These are phyloP conservation scores for Taphrina pruni DNA, from an alignment of 1,139 yeast genomes.

Conservation along the genomic window DNA sequence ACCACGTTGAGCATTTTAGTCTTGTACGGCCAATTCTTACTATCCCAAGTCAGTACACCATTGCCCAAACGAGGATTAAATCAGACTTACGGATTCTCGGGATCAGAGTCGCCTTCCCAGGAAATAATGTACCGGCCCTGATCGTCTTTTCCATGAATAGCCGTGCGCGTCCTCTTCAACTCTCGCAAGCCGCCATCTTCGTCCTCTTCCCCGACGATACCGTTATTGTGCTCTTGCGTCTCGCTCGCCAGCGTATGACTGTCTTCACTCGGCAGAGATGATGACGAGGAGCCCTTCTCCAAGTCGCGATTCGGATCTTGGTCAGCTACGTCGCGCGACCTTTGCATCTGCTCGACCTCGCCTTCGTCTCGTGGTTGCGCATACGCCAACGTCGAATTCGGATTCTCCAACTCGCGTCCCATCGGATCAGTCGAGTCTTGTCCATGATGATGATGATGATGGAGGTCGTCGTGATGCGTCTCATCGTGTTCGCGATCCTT, in stretches of 20 bases:
- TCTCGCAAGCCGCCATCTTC: background rate
- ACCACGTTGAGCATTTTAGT: slow-evolving; percentile 21
- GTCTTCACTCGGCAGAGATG: background rate
- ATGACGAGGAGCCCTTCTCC: background rate
- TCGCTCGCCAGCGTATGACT: slow-evolving; percentile 5
- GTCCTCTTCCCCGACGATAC: background rate
- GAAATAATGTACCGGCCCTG: slow-evolving; percentile 25
- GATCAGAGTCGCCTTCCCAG: slow-evolving; percentile 18
- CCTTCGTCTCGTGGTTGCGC: slow-evolving; percentile 16
- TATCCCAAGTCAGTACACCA: background rate
- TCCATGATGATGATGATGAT: too few species aligned
- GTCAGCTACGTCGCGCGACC: background rate
- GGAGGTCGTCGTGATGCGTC: too few species aligned
- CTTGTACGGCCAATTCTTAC: slow-evolving; percentile 25
- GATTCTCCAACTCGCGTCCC: slow-evolving; percentile 1
- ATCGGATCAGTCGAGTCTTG: background rate
- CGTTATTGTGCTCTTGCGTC: background rate
- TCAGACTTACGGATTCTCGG: slow-evolving; percentile 21
- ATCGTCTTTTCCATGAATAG: slow-evolving; percentile 17
- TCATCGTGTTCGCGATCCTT: too few species aligned
- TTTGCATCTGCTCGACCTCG: background rate
- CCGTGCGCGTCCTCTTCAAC: slow-evolving; percentile 12
- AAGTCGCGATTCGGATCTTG: slow-evolving; percentile 4
- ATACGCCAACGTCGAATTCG: slow-evolving; percentile 8
- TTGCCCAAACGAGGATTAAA: background rate